phyloP scores from a whole-genome alignment of 2,329 filamentous ascomycete species.

The Xylariaceae sp. region DNA sequence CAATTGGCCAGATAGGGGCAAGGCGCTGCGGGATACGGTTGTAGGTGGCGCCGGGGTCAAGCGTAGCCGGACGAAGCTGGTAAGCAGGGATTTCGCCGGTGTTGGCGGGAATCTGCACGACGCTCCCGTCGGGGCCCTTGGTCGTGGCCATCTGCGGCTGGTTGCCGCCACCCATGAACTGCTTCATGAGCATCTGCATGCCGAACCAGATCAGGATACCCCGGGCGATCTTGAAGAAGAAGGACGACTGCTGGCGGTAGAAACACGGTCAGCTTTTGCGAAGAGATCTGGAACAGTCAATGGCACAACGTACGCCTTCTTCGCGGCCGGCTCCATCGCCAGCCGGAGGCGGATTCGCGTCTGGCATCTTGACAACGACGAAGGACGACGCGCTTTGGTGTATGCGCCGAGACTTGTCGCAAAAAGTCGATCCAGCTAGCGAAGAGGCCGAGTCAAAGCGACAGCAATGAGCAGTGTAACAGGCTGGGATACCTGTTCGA shows the following conservation, averaged over 20 bases:
- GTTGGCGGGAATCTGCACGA: slow-evolving; percentile 50
- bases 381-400: slow-evolving; percentile 1
- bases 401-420: slow-evolving; percentile 6
- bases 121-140: slow-evolving; percentile 47
- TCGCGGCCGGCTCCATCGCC: slow-evolving; percentile 29
- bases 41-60: slow-evolving; percentile 58
- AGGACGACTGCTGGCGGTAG: slow-evolving; percentile 26
- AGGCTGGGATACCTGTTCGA: not conserved
- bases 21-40: slow-evolving; percentile 63
- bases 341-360: slow-evolving; percentile 28
- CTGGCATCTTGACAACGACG: slow-evolving; percentile 31
- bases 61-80: slow-evolving; percentile 54
- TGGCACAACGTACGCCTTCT: slow-evolving; percentile 32
- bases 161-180: slow-evolving; percentile 46
- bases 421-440: not conserved
- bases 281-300: not conserved
- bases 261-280: slow-evolving; percentile 16
- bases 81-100: slow-evolving; percentile 58
- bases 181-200: slow-evolving; percentile 53
- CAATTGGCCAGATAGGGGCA: slow-evolving; percentile 80
- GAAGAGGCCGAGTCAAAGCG: not conserved
- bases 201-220: slow-evolving; percentile 53
- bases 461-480: not conserved
- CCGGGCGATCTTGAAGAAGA: slow-evolving; percentile 46
- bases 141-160: slow-evolving; percentile 44